Percentiles rank a stretch among this genome's conserved stretches.
Evolutionary conservation across 2,329 filamentous ascomycete genomes (phyloP).

Genomic region (Fusarium nanum): DNA sequence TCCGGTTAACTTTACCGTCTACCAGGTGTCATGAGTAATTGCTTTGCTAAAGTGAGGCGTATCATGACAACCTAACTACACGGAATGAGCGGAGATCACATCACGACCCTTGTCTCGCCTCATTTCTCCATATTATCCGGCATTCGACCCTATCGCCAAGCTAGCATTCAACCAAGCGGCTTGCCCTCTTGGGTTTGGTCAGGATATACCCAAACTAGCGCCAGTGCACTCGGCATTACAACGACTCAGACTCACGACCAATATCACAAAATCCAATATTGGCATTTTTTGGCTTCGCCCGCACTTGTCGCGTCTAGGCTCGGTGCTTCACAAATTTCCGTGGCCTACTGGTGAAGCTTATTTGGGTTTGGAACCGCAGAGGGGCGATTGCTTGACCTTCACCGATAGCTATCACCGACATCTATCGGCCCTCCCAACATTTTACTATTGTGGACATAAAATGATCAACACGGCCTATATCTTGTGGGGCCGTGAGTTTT

Average conservation of each 20-base stretch:
- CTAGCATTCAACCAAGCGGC: constrained; percentile 25
- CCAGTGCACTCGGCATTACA: constrained; percentile 12
- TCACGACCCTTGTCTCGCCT: constrained; percentile 23
- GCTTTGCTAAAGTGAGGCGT: neutral
- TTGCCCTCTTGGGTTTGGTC: constrained; percentile 34
- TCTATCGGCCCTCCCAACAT: neutral
- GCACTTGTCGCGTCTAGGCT: constrained; percentile 8
- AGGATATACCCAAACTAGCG: constrained; percentile 34
- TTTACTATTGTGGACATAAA: neutral
- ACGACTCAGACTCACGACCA: constrained; percentile 25
- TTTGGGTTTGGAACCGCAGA: neutral
- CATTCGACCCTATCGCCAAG: constrained; percentile 27
- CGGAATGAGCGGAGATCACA: constrained; percentile 20
- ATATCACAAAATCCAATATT: constrained; percentile 12
- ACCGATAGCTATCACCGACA: constrained; percentile 2
- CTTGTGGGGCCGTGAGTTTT: neutral
- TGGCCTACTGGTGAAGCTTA: constrained; percentile 1
- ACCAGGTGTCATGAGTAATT: constrained; percentile 49
- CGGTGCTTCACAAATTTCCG: neutral
- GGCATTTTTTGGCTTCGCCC: neutral
- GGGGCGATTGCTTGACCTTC: neutral
- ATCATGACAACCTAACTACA: neutral
- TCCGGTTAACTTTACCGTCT: constrained; percentile 51
- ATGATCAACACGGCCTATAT: constrained; percentile 14
- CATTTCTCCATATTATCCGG: constrained; percentile 24